Conservation (phyloP, 108 stramenopile genomes). For the Cylindrotheca closterium region DNA sequence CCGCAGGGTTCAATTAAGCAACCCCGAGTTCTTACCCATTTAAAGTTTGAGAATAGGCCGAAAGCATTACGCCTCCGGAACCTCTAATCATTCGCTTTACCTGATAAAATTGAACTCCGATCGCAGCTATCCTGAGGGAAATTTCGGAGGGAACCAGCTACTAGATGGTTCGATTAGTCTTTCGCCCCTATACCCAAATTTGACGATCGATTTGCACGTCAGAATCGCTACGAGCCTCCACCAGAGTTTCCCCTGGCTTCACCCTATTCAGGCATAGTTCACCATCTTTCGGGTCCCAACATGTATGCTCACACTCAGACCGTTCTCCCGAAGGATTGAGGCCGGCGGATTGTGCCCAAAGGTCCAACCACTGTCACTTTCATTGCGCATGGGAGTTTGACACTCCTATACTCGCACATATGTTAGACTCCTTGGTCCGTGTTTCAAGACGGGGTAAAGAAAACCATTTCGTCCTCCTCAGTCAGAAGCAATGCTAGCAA, state of each 20-base stretch:
- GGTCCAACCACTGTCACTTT: conserved; percentile 87
- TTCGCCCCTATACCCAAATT: conserved; percentile 98
- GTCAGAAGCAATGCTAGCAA: conserved; percentile 39
- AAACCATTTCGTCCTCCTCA: conserved; percentile 74
- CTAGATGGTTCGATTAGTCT: conserved; percentile 98
- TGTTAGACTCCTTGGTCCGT: conserved; percentile 97
- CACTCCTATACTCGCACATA: conserved; percentile 91
- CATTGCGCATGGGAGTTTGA: conserved; percentile 87
- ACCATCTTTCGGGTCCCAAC: conserved; percentile 97
- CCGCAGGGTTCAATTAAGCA: conserved; percentile 91
- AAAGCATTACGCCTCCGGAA: conserved; percentile 87
- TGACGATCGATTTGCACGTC: conserved; percentile 96
- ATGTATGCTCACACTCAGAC: conserved; percentile 93
- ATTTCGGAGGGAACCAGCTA: conserved; percentile 97
- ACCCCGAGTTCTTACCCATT: conserved; percentile 93
- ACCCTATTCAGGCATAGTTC: conserved; percentile 97
- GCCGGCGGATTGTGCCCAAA: conserved; percentile 91
- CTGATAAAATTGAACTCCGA: conserved; percentile 89
- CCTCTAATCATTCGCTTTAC: conserved; percentile 99
- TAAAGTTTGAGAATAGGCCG: conserved; percentile 98
- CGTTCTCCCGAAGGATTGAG: conserved; percentile 81
- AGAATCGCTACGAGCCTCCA: conserved; percentile 94
- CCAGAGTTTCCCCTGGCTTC: conserved; percentile 96
- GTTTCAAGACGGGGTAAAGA: conserved; percentile 96
- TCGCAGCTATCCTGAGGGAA: conserved; percentile 96